A percentile compares a stretch with the other conserved stretches of the same genome.
Evolutionary conservation across 1,139 yeast genomes (phyloP).

Genomic region (Schwanniomyces etchellsii): DNA sequence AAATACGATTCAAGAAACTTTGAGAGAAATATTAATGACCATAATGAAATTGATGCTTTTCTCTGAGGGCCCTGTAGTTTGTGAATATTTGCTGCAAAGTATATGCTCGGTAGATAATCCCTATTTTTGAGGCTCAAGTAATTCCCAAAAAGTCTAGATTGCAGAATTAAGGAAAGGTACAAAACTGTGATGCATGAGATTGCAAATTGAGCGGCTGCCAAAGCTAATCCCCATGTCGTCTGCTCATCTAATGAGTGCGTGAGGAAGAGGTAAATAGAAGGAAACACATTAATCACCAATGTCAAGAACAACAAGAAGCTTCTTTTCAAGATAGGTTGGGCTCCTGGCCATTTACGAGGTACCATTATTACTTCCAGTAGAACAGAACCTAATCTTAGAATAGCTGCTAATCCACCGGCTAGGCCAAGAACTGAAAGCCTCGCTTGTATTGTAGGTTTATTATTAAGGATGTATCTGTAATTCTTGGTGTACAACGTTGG

Average conservation of each 20-base stretch:
- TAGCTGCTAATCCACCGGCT: conserved; percentile 44
- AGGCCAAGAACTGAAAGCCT: conserved; percentile 44
- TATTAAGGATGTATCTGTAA: conserved; percentile 39
- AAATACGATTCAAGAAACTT: conserved; percentile 57
- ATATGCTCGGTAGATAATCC: conserved; percentile 26
- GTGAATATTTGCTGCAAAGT: conserved; percentile 33
- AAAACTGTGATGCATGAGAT: conserved; percentile 36
- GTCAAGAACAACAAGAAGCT: conserved; percentile 23
- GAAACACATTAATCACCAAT: conserved; percentile 27
- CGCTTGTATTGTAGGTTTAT: conserved; percentile 43
- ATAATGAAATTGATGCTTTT: conserved; percentile 40
- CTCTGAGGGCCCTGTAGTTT: conserved; percentile 30
- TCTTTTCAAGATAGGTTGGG: conserved; percentile 37
- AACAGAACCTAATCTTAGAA: conserved; percentile 38
- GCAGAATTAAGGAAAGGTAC: conserved; percentile 43
- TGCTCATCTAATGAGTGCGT: conserved; percentile 19
- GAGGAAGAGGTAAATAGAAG: conserved; percentile 36
- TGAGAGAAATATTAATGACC: conserved; percentile 41
- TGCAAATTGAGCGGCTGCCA: conserved; percentile 40
- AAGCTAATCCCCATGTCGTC: conserved; percentile 23
- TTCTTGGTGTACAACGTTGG: conserved; percentile 63
- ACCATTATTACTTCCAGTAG: conserved; percentile 42
- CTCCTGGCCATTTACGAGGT: conserved; percentile 54
- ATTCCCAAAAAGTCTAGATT: conserved; percentile 36
- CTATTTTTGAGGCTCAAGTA: conserved; percentile 14